Base-by-base conservation (phyloP, 2,329 filamentous ascomycete genomes). In the Diaporthe caulivora region DNA sequence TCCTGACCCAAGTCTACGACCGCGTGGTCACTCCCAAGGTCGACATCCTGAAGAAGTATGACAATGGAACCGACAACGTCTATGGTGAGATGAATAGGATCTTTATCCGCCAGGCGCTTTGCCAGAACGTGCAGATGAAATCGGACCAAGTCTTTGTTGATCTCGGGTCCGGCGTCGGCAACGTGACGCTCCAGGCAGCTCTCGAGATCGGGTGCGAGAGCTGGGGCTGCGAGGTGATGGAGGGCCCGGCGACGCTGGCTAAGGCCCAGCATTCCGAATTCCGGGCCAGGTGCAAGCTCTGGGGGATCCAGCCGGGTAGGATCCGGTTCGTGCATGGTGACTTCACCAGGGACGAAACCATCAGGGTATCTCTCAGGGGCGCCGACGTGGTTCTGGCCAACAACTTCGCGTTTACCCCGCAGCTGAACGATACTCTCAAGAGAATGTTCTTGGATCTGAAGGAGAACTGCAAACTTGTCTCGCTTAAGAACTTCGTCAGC, bases 321-420 rank as follows among this genome's bases (percentile, higher is more conserved):
- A 94, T 97, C n/a, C 89, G 91, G 75, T 90, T 99, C 9, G 90
- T 96, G 75, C 87, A 92, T 55, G 97, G 95, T 73, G 94, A 98
- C 80, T 98, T 99, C 79, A 90, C 95, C 13, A 90, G 92, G 76
- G 93, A 93, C 77, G 82, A 88, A 21, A 87, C 87, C 73, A 94
- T 98, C 64, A 88, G 92, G 74, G 88, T 91, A 31, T 92, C 92
- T 10, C 87, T 99, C 65, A 92, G 93, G 81, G 91, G 92, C 71
- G 96, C 97, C 1, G 97, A 99, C 81, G 95, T 98, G n/a, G 91
- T 99, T 24, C 89, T 99, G 34, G 96, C 98, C 78, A 99, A 99
- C 86, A 99, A 99, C 84, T 95, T 98, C 83, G 97, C 95, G 2
- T 99, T 99, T 83, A 95, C 93, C 8, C 92, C 95, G 18, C 89